Percentiles rank a stretch among this genome's conserved stretches.
phyloP scores from a whole-genome alignment of 345 rosid species.

The Linum tenue region DNA sequence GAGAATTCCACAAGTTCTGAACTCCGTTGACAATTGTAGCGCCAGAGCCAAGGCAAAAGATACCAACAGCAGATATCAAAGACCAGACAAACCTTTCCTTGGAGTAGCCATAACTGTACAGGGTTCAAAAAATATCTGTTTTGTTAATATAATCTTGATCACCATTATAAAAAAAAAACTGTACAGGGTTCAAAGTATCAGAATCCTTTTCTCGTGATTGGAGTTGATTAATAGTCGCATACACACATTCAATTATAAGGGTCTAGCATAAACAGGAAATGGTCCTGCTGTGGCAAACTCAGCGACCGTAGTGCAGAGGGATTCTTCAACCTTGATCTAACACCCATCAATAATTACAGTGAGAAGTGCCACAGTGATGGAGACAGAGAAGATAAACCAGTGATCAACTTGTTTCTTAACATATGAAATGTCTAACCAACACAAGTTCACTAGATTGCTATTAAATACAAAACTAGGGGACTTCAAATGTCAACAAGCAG shows the following conservation, averaged over 20 bases:
- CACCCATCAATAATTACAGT: background rate
- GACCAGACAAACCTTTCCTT: conserved; percentile 99
- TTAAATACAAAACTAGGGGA: background rate
- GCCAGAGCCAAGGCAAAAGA: conserved; percentile 97
- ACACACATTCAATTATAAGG: background rate
- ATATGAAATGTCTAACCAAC: background rate
- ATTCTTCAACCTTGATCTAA: background rate
- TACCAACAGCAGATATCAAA: conserved; percentile 97
- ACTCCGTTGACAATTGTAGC: conserved; percentile 93
- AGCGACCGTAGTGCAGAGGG: background rate
- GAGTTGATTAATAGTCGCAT: background rate
- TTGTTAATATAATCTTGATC: too few species aligned
- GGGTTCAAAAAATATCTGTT: background rate
- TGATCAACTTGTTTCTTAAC: background rate
- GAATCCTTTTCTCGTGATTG: background rate
- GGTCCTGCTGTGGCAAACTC: background rate
- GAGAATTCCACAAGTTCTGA: conserved; percentile 77
- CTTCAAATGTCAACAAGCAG: background rate
- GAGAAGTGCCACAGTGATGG: too few species aligned
- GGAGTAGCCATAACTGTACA: conserved; percentile 86
- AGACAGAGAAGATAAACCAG: too few species aligned
- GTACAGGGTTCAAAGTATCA: conserved; percentile 16
- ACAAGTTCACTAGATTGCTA: background rate
- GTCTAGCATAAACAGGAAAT: too few species aligned
- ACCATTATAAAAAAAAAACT: conserved; percentile 36